Evolutionary conservation across 1,284 basidiomycete species (phyloP), one percentile per base, ranked within the genome.

Genomic region (Cystobasidium pallidum): DNA sequence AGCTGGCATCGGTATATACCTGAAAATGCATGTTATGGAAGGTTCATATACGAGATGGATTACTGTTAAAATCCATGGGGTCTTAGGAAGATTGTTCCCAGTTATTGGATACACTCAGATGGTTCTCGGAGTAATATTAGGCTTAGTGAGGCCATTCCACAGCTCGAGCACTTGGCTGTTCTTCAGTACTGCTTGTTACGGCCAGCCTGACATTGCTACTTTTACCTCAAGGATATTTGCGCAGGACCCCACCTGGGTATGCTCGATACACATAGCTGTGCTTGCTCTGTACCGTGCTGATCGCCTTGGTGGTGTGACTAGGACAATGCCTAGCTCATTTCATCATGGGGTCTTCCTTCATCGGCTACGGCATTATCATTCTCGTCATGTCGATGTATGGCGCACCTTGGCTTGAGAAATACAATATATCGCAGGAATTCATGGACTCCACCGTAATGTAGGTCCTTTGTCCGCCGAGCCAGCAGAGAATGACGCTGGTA

Each of bases 21-120:
- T 98, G 75, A 97, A 95, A 82, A 83, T 95, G 3, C 95, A 98
- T 81, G 88, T 97, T 24, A 86, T 94, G 75, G 91, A 97, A 81
- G 66, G 70, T 0, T 84, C 85, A 74, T 86, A 86, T 0, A 78
- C 94, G 11, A 85, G 94, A 28, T 90, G 90, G 0, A 89, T 86
- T 77, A 86, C 89, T 7, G 89, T 93, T 15, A 82, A 84, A 11
- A 80, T 85, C 0, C 95, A 98, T 78, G 89, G 92, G 0, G 77
- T 92, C 19, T 81, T 97, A 2, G 95, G 95, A 21, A 94, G 91
- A 79, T 77, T 83, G 21, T 98, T 92, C 81, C 93, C 93, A 0
- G 83, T 97, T 67, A 78, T 97, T 19, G 94, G 90, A 21, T 98
- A 92, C 92, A 85, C 85, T 1, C 92, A 94, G 79, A 89, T 84